phyloP scores from a whole-genome alignment of 73 alveolate species.

The Paramecium pentaurelia region DNA sequence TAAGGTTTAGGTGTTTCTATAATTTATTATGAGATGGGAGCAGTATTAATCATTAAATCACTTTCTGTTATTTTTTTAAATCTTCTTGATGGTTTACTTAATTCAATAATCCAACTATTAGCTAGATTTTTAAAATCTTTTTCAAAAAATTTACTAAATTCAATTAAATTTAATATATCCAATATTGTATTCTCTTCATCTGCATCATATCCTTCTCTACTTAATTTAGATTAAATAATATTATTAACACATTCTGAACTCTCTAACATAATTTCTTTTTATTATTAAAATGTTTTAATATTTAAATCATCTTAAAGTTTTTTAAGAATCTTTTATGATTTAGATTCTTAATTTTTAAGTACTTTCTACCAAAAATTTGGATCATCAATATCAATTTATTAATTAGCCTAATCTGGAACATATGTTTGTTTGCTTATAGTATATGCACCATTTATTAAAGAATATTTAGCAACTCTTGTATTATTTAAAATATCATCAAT shows the following conservation, averaged over 20 bases:
- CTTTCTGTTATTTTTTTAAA: constrained; percentile 32
- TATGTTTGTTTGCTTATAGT: constrained; percentile 72
- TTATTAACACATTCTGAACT: constrained; percentile 61
- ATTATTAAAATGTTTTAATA: not conserved
- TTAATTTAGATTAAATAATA: constrained; percentile 59
- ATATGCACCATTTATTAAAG: constrained; percentile 72
- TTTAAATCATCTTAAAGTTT: constrained; percentile 48
- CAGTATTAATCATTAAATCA: constrained; percentile 22
- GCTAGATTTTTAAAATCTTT: constrained; percentile 38
- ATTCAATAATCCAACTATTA: constrained; percentile 39
- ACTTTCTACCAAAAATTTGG: constrained; percentile 88
- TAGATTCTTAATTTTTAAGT: constrained; percentile 66
- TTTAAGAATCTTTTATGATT: constrained; percentile 65
- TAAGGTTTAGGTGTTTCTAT: not conserved
- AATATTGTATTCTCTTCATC: constrained; percentile 73
- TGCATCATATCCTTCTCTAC: constrained; percentile 62
- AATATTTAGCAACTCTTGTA: constrained; percentile 65
- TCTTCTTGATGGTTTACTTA: constrained; percentile 46
- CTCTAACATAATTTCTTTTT: constrained; percentile 63
- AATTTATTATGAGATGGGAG: not conserved
- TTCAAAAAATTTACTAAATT: constrained; percentile 39
- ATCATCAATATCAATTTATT: constrained; percentile 75
- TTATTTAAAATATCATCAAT: constrained; percentile 79
- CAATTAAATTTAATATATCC: constrained; percentile 63
- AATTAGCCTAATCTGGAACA: constrained; percentile 74